These are phyloP conservation scores for Plasmopara halstedii DNA, from an alignment of 352 stramenopile genomes.

Conservation along the genomic window DNA sequence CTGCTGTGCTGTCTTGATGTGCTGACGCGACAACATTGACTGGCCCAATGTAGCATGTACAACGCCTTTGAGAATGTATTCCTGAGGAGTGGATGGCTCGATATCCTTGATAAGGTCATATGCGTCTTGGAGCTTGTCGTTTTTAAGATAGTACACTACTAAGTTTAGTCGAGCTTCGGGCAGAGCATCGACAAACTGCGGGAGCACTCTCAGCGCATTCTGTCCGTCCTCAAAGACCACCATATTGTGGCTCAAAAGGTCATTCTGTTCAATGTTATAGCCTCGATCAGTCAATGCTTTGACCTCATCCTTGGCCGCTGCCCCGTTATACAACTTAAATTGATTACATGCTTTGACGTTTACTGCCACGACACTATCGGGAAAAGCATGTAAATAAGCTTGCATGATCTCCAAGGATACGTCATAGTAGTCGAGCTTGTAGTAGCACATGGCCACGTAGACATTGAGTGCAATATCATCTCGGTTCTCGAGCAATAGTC, in stretches of 20 bases:
- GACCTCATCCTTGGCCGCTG: conserved; percentile 91
- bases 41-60: conserved; percentile 90
- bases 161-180: conserved; percentile 94
- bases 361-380: conserved; percentile 88
- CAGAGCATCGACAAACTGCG: conserved; percentile 88
- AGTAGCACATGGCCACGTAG: conserved; percentile 98
- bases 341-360: conserved; percentile 98
- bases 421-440: conserved; percentile 98
- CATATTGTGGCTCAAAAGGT: conserved; percentile 95
- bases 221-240: conserved; percentile 94
- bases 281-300: conserved; percentile 87
- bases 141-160: conserved; percentile 90
- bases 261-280: conserved; percentile 87
- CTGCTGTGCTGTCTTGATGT: conserved; percentile 91
- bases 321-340: conserved; percentile 96
- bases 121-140: conserved; percentile 90
- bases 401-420: conserved; percentile 95
- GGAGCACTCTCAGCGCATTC: conserved; percentile 89
- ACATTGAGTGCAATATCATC: conserved; percentile 96
- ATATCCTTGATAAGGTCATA: conserved; percentile 94
- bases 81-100: conserved; percentile 89
- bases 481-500: conserved; percentile 90
- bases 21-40: conserved; percentile 79
- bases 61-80: conserved; percentile 89
- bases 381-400: conserved; percentile 89